A percentile compares a stretch with the other conserved stretches of the same genome.
phyloP scores from a whole-genome alignment of 768 basidiomycete genomes.

The Amanita jacksonii region DNA sequence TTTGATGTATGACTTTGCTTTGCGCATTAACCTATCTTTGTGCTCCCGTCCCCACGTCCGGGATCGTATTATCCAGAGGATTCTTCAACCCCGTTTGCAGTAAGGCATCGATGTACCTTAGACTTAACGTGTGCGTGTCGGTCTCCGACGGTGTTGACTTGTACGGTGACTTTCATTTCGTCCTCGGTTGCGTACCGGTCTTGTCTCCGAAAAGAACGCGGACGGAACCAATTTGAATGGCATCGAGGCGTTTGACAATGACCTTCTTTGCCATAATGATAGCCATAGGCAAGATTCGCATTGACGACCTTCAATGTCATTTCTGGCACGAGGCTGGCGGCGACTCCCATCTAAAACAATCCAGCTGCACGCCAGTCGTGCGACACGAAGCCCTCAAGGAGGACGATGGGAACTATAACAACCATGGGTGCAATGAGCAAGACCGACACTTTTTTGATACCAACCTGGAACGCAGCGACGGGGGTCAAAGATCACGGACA shows the following conservation, averaged over 20 bases:
- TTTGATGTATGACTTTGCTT: conserved; percentile 18
- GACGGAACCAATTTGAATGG: conserved; percentile 55
- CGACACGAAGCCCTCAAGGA: not conserved
- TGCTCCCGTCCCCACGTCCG: conserved; percentile 17
- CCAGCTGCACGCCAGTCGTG: not conserved
- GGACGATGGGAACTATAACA: not conserved
- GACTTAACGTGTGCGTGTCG: conserved; percentile 16
- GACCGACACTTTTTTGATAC: conserved; percentile 16
- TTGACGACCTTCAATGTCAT: conserved; percentile 39
- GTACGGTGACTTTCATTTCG: conserved; percentile 14
- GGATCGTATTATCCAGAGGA: conserved; percentile 24
- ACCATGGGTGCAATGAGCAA: conserved; percentile 15
- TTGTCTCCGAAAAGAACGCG: conserved; percentile 52
- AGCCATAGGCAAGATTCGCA: conserved; percentile 48
- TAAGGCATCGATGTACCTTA: conserved; percentile 23
- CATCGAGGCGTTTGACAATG: conserved; percentile 53
- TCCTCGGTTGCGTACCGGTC: conserved; percentile 43
- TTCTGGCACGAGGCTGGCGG: conserved; percentile 32
- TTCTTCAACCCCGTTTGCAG: conserved; percentile 26
- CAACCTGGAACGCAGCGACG: conserved; percentile 23
- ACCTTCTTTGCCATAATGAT: conserved; percentile 50
- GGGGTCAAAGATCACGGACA: conserved; percentile 24
- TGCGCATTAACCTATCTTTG: conserved; percentile 4
- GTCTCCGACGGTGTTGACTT: conserved; percentile 10
- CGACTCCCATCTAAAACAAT: conserved; percentile 28